Base-by-base conservation (phyloP, 2,329 filamentous ascomycete species). In the Phoma sp. region DNA sequence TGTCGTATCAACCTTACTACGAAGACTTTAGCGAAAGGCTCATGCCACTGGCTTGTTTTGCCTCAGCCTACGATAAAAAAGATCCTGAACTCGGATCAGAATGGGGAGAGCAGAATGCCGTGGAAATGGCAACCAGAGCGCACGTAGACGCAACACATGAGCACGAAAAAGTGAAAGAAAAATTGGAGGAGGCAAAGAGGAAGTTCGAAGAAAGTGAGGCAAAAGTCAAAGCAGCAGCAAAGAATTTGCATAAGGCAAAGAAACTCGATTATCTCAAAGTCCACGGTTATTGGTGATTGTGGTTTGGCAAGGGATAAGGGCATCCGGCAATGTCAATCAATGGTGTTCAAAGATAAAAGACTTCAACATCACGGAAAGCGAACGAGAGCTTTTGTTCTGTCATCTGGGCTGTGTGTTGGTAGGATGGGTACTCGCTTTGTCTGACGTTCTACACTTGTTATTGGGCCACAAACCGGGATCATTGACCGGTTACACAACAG, bases 181-280 rank as follows among this genome's bases (percentile, higher is more conserved):
- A 37, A 17, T n/a, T 35, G 7, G 44, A 48, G 0, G 33, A 54
- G 6, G 33, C 39, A 6, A 48, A 54, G 9, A 54, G 39, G 22
- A 32, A 25, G 10, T 25, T 54, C 2, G 25, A 54, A 15, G 44
- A 44, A 12, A 32, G 44, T 32, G 51, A 54, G 35, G 51, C 38
- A 4, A 54, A 54, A 25, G 6, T 48, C n/a, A 27, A 48, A 2
- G 39, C 15, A 19, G 51, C 51, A 3, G 22, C 38, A 5, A 39
- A 35, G n/a, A 29, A 27, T 4, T 21, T 54, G 1, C 24, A 33
- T 4, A 39, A 15, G n/a, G 40, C 21, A 12, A 48, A 43, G 22
- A 43, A 12, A 6, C 4, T 13, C 9, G 36, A 38, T 9, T 38
- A 38, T 22, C 6, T 6, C 9, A 38, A 10, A 22, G 19, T 15